Percentiles rank a stretch among this genome's conserved stretches.
Evolutionary conservation across 371 early-diverging fungal genomes (phyloP).

Genomic region (Mortierella sp.): DNA sequence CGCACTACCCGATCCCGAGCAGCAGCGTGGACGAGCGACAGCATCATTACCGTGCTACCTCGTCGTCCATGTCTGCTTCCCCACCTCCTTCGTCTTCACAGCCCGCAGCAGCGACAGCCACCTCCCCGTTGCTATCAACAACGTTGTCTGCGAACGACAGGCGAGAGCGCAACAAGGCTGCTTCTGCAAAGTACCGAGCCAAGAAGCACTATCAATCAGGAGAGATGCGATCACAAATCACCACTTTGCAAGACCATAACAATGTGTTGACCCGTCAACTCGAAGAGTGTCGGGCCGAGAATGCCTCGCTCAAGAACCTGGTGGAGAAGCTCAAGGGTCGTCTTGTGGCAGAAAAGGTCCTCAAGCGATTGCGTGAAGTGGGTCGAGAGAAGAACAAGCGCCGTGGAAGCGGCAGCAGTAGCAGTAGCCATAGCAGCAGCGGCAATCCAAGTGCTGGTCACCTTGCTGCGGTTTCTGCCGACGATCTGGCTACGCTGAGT

Average conservation of each 20-base stretch:
- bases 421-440: neutral
- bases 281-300: conserved; percentile 62
- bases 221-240: conserved; percentile 65
- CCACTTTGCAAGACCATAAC: conserved; percentile 61
- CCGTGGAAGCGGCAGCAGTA: conserved; percentile 1
- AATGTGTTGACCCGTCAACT: conserved; percentile 60
- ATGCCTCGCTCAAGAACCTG: conserved; percentile 56
- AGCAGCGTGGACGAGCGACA: conserved; percentile 12
- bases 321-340: conserved; percentile 66
- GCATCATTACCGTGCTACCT: conserved; percentile 10
- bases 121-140: neutral
- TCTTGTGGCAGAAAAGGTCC: conserved; percentile 64
- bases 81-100: conserved; percentile 28
- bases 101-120: neutral
- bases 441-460: neutral
- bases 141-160: conserved; percentile 64
- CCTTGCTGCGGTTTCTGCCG: conserved; percentile 8
- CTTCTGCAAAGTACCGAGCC: conserved; percentile 72
- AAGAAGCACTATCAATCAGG: conserved; percentile 69
- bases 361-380: conserved; percentile 58
- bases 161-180: conserved; percentile 68
- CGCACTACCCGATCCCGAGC: conserved; percentile 13
- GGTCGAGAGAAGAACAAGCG: conserved; percentile 41
- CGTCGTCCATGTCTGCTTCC: conserved; percentile 30
- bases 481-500: conserved; percentile 19